phyloP scores from a whole-genome alignment of 768 basidiomycete species.

The Mycena capillaripes region DNA sequence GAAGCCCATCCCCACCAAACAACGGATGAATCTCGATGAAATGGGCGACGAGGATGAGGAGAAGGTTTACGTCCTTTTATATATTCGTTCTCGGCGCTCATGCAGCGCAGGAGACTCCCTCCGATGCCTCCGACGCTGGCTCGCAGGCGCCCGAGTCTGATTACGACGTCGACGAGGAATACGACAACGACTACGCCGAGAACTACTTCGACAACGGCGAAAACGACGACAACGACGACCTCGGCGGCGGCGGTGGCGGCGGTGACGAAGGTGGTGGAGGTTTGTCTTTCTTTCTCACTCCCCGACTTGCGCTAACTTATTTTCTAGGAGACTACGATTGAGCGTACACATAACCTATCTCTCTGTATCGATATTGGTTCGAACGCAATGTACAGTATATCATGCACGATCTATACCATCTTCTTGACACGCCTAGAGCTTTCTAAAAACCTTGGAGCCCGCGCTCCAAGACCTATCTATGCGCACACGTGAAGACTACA shows the following conservation, averaged over 20 bases:
- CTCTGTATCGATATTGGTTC: slow-evolving; percentile 29
- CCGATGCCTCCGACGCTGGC: slow-evolving; percentile 75
- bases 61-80: slow-evolving; percentile 49
- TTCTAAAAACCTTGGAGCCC: no score
- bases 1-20: slow-evolving; percentile 50
- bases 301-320: not conserved
- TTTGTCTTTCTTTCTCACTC: not conserved
- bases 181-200: slow-evolving; percentile 92
- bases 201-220: slow-evolving; percentile 95
- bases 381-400: not conserved
- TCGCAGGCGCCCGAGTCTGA: slow-evolving; percentile 78
- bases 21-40: slow-evolving; percentile 75
- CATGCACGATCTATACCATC: not conserved
- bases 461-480: no score
- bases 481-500: no score
- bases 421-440: no score
- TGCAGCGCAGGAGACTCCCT: slow-evolving; percentile 73
- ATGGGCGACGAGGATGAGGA: slow-evolving; percentile 77
- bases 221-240: slow-evolving; percentile 83
- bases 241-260: slow-evolving; percentile 77
- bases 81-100: not conserved
- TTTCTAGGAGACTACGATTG: slow-evolving; percentile 35
- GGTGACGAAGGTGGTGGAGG: slow-evolving; percentile 72
- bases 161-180: slow-evolving; percentile 91
- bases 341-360: slow-evolving; percentile 1